Percentiles rank a stretch among this genome's conserved stretches.
Evolutionary conservation across 164 flowering plant species (phyloP).

Genomic region (Akebia trifoliata): DNA sequence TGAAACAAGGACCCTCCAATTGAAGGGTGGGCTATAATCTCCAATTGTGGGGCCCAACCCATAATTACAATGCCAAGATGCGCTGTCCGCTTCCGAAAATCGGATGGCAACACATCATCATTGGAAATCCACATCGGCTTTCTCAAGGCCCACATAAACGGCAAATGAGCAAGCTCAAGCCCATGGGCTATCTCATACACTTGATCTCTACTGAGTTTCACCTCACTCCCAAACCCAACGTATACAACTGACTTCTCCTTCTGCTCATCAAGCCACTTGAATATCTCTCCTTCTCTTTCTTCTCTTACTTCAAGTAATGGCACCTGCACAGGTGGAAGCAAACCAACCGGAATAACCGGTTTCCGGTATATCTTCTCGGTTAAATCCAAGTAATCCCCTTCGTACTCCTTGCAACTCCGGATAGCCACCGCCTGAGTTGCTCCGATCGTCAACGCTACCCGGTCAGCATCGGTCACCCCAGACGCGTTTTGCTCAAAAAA

Average conservation of each 20-base stretch:
- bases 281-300: constrained; percentile 5
- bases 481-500: no score
- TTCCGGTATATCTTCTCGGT: constrained; percentile 15
- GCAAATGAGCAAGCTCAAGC: constrained; percentile 21
- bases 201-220: constrained; percentile 23
- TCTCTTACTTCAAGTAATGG: no score
- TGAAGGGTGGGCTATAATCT: constrained; percentile 35
- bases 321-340: constrained; percentile 16
- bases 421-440: no score
- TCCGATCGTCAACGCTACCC: no score
- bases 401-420: constrained; percentile 20
- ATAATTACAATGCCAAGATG: constrained; percentile 24
- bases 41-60: constrained; percentile 42
- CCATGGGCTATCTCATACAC: constrained; percentile 28
- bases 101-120: constrained; percentile 23
- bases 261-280: constrained; percentile 14
- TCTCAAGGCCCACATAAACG: constrained; percentile 41
- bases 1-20: constrained; percentile 39
- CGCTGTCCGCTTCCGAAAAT: constrained; percentile 27
- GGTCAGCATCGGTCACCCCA: no score
- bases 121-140: background rate
- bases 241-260: constrained; percentile 16
- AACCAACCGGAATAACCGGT: constrained; percentile 25
- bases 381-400: constrained; percentile 14
- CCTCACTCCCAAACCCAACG: constrained; percentile 35